A percentile compares a stretch with the other conserved stretches of the same genome.
Conservation (phyloP, 2,329 filamentous ascomycete genomes). For the Apiospora hydei region DNA sequence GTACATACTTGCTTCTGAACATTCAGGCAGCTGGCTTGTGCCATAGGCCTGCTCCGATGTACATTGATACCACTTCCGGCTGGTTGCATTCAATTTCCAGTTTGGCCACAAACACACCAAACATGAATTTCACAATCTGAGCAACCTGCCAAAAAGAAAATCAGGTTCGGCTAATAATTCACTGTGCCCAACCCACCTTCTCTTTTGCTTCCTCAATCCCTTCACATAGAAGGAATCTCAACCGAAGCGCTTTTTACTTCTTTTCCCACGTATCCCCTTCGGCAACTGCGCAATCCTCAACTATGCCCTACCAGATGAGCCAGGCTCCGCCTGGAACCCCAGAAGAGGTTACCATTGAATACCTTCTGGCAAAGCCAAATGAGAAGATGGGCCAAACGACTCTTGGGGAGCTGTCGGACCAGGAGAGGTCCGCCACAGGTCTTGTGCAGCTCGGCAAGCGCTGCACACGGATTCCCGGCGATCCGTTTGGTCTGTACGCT, state of each 20-base stretch:
- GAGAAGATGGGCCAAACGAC: not conserved
- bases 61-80: too few relatives aligned
- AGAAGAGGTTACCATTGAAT: not conserved
- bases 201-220: too few relatives aligned
- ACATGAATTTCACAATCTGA: too few relatives aligned
- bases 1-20: too few relatives aligned
- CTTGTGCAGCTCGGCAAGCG: conserved; percentile 24
- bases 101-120: too few relatives aligned
- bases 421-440: conserved; percentile 14
- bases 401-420: conserved; percentile 23
- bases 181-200: too few relatives aligned
- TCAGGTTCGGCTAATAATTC: too few relatives aligned
- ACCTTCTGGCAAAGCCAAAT: not conserved
- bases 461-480: conserved; percentile 24
- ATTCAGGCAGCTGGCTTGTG: too few relatives aligned
- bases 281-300: not conserved
- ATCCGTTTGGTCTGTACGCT: conserved; percentile 26
- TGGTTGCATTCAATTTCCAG: too few relatives aligned
- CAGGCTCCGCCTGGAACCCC: not conserved
- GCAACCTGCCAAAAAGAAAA: too few relatives aligned
- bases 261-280: not conserved
- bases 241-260: not conserved
- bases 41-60: too few relatives aligned
- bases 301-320: not conserved
- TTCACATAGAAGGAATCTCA: not conserved